Conservation (phyloP, 73 alveolate species). For the Stentor roeselii region DNA sequence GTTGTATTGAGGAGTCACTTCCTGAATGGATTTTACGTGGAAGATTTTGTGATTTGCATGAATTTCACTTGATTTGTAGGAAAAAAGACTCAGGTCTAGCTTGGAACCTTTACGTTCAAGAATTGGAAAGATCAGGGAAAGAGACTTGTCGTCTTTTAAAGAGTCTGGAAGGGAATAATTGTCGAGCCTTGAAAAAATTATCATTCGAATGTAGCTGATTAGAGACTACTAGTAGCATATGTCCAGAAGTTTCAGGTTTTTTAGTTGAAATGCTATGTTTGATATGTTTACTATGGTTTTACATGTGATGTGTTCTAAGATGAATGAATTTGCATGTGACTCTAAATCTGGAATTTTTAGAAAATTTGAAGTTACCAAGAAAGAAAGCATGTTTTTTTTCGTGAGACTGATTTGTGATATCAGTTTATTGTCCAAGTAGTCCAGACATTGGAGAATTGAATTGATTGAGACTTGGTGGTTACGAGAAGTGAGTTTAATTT, state of each 20-base stretch:
- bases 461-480: slow-evolving; percentile 20
- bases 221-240: not conserved
- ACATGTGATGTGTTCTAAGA: not conserved
- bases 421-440: not conserved
- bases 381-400: not conserved
- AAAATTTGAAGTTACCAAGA: not conserved
- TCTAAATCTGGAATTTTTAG: not conserved
- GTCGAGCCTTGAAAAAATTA: not conserved
- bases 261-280: slow-evolving; percentile 17
- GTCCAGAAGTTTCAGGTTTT: not conserved
- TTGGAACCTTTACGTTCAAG: not conserved
- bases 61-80: not conserved
- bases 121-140: not conserved
- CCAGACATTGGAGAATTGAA: not conserved
- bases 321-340: not conserved
- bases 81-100: not conserved
- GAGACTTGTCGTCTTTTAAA: not conserved
- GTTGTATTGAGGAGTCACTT: not conserved
- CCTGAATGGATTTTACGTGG: not conserved
- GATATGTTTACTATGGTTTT: slow-evolving; percentile 2
- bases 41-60: not conserved
- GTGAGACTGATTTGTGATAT: not conserved
- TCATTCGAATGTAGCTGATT: not conserved
- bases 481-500: slow-evolving; percentile 17
- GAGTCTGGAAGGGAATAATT: not conserved